These are phyloP conservation scores for Rhodamnia rubescens DNA, from an alignment of 345 rosid species.

Conservation along the genomic window DNA sequence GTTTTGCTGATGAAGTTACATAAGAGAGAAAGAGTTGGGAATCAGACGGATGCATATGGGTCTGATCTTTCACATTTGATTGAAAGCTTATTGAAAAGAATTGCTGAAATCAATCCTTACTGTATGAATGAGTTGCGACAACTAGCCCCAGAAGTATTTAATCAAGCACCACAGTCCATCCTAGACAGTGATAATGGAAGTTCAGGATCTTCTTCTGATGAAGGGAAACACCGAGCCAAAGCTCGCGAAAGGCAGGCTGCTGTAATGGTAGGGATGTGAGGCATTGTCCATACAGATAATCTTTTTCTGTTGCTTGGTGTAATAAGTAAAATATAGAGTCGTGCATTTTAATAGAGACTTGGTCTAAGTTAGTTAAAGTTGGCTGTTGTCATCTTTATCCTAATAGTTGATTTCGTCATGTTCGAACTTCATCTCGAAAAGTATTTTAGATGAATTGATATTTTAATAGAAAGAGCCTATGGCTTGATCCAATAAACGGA, in stretches of 20 bases:
- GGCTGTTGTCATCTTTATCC: neutral
- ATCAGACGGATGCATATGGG: slow-evolving; percentile 48
- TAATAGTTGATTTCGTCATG: neutral
- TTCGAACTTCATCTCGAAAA: neutral
- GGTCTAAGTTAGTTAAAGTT: neutral
- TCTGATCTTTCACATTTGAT: slow-evolving; percentile 62
- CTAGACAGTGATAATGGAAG: slow-evolving; percentile 30
- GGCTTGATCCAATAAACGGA: neutral
- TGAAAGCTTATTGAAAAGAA: slow-evolving; percentile 62
- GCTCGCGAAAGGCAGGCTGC: slow-evolving; percentile 94
- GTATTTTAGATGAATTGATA: neutral
- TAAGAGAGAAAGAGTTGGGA: slow-evolving; percentile 32
- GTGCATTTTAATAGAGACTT: neutral
- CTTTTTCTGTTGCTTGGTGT: neutral
- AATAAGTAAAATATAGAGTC: neutral
- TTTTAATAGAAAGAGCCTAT: neutral
- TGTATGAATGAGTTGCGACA: slow-evolving; percentile 57
- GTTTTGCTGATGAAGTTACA: slow-evolving; percentile 64
- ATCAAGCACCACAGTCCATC: slow-evolving; percentile 23
- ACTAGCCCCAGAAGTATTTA: slow-evolving; percentile 70
- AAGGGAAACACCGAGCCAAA: slow-evolving; percentile 71
- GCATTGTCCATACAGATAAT: neutral
- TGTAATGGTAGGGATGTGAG: slow-evolving; percentile 46
- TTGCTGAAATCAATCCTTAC: slow-evolving; percentile 56
- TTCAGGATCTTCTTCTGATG: slow-evolving; percentile 36